Evolutionary conservation across 192 early-diverging fungal genomes (phyloP), one percentile per base, ranked within the genome.

Genomic region (Podila epigama): DNA sequence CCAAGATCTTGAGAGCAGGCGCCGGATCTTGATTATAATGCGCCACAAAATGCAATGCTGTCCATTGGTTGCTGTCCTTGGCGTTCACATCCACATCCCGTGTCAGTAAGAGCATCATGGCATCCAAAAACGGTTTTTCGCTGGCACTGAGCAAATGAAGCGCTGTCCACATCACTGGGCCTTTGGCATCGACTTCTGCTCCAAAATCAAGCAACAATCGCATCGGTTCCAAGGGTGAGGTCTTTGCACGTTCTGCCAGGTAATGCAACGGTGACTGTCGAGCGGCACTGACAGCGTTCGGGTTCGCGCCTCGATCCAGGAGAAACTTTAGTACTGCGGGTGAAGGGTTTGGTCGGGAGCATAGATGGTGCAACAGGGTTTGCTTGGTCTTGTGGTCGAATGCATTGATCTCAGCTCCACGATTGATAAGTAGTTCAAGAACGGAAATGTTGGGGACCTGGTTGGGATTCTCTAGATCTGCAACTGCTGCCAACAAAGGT

Each of bases 111-210:
- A 77, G 50, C 73, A 77, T 77, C 66, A 77, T 68, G 15, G 64
- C 65, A n/a, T 77, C 73, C 61, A 77, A 31, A 36, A 34, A 68
- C 5, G 73, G 73, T 13, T 77, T 77, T 25, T 77, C 73, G 28
- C 73, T 77, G 0, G 73, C 42, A 7, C 50, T 48, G 9, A 77
- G 52, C 51, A 77, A 54, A 40, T 77, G 73, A 2, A 77, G 61
- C 29, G 73, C 66, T 10, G 73, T 77, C 73, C 73, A 77, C 73
- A 77, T 77, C 48, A 77, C 73, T 8, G 73, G 73, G 5, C 73
- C 73, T 3, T 77, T 77, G 10, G 73, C 66, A 51, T 77, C 66
- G 29, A 77, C 66, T 27, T 77, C 66, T 15, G 73, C 73, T 25
- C 73, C 73, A 20, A 59, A 58, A 68, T 77, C 73, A 12, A 77